Base-by-base conservation (phyloP, 106 monocot genomes). In the Acanthochlamys bracteata region DNA sequence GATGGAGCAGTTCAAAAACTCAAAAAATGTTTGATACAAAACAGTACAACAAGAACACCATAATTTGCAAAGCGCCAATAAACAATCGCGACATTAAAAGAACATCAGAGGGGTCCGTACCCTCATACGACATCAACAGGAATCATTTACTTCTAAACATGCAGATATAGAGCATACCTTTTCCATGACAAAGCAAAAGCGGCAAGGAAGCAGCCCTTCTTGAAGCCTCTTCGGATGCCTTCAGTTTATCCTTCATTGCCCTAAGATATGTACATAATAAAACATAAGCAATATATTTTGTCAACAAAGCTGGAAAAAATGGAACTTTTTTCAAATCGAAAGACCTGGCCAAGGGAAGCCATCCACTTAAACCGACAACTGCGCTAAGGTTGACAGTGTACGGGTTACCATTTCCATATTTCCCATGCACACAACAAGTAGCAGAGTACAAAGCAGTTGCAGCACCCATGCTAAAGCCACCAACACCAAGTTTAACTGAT, bases 391-490 rank as follows among this genome's bases (percentile, higher is more conserved):
- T 86, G 55, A 99, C 75, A 27, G 86, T 75, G 68, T 92, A 99
- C 20, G 76, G 70, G 68, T 73, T 86, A 16, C 85, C 92, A 78
- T 89, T 99, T 66, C 83, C 85, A 60, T 86, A 99, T 64, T 78
- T 92, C 25, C 98, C 98, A 61, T 68, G 76, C 60, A 70, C 73
- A 72, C 63, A 86, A 55, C 98, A 99, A 66, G 86, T 80, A 16
- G 92, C 92, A 42, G 98, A 89, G 46, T 92, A 92, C 20, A 99
- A 71, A 0, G 98, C 92, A 53, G 79, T 82, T 46, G 92, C 98
- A 55, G 92, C 85, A 69, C 98, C 98, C 98, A 99, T 99, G 51
- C 92, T 99, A 73, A 99, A 99, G 22, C 98, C 98, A 62, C 92
- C 92, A 57, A 99, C 68, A 60, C 86, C 98, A 82, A 99, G 72